A percentile compares a stretch with the other conserved stretches of the same genome.
Evolutionary conservation across 148 eudicot genomes (phyloP).

Genomic region (Cornus florida): DNA sequence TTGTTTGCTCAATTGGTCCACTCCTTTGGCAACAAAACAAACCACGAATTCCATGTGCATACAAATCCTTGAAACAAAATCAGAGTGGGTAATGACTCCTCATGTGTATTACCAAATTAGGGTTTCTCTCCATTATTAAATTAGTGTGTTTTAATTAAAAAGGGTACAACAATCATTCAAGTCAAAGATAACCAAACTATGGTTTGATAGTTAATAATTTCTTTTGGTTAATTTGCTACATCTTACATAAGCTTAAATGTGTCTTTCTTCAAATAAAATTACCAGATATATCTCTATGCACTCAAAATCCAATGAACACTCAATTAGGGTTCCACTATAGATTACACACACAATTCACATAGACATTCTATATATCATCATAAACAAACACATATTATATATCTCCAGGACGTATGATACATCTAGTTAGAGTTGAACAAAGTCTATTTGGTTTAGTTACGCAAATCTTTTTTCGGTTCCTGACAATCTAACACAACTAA

Average conservation of each 20-base stretch:
- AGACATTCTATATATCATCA: no score
- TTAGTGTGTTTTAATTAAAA: neutral
- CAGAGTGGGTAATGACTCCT: no score
- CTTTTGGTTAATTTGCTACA: neutral
- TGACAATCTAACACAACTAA: conserved; percentile 25
- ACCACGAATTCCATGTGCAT: no score
- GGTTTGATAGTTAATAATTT: neutral
- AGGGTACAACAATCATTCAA: neutral
- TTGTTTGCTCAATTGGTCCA: no score
- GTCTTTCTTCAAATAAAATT: neutral
- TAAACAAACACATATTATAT: no score
- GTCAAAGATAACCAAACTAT: neutral
- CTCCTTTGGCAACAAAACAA: no score
- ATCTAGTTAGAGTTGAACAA: conserved; percentile 9
- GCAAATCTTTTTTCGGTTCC: conserved; percentile 40
- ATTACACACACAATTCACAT: neutral
- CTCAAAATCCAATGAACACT: neutral
- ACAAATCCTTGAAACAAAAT: no score
- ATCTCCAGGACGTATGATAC: neutral
- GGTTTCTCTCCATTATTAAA: neutral
- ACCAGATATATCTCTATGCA: neutral
- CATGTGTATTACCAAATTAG: neutral
- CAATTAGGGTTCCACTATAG: neutral
- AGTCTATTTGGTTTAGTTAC: conserved; percentile 9
- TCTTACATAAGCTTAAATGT: neutral